These are phyloP conservation scores for Lepiota venenata DNA, from an alignment of 768 basidiomycete species.

Conservation along the genomic window DNA sequence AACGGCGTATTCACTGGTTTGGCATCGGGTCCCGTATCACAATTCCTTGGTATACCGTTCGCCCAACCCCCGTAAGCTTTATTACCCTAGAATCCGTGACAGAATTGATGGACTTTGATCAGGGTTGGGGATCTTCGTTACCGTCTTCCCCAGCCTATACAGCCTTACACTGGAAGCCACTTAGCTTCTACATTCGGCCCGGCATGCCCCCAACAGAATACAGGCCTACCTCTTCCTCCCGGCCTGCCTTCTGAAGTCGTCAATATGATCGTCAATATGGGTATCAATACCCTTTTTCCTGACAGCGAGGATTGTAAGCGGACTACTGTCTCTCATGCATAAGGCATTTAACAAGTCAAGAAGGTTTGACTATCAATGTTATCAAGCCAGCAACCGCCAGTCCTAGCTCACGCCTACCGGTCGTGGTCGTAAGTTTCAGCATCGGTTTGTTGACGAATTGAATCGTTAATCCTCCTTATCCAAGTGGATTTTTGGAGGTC, in stretches of 20 bases:
- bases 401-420: slow-evolving; percentile 42
- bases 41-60: slow-evolving; percentile 49
- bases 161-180: slow-evolving; percentile 33
- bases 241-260: slow-evolving; percentile 25
- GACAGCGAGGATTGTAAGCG: slow-evolving; percentile 42
- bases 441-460: background rate
- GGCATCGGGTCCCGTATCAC: slow-evolving; percentile 14
- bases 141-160: slow-evolving; percentile 34
- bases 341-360: background rate
- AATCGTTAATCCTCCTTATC: background rate
- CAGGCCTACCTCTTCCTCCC: slow-evolving; percentile 27
- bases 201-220: slow-evolving; percentile 44
- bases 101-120: background rate
- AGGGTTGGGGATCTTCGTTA: slow-evolving; percentile 40
- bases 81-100: background rate
- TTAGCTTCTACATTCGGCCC: slow-evolving; percentile 38
- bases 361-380: slow-evolving; percentile 53
- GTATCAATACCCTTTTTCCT: slow-evolving; percentile 24
- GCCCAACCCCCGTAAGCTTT: slow-evolving; percentile 44
- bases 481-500: slow-evolving; percentile 52
- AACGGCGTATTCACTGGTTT: slow-evolving; percentile 39
- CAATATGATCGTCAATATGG: slow-evolving; percentile 25
- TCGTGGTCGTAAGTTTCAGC: slow-evolving; percentile 42
- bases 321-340: background rate
- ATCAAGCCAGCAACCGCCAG: slow-evolving; percentile 39